Conservation (phyloP, 176 grass and related monocot species). For the Pontederia paniculata region DNA sequence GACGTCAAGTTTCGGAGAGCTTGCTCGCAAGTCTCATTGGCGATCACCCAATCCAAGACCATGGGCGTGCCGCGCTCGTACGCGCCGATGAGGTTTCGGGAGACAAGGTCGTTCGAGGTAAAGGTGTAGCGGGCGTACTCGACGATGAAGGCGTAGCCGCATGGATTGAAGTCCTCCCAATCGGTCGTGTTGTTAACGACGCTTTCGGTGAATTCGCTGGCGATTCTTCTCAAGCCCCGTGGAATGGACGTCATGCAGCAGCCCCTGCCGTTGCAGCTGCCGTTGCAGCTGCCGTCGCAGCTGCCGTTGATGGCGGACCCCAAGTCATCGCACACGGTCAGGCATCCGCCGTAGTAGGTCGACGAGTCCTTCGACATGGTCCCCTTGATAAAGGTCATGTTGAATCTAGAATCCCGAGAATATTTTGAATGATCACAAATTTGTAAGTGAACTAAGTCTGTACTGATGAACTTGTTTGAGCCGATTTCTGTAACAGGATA, state of each 20-base stretch:
- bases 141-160: slow-evolving; percentile 50
- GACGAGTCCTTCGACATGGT: slow-evolving; percentile 9
- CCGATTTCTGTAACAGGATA: too few relatives aligned
- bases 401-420: too few relatives aligned
- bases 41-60: neutral
- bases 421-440: too few relatives aligned
- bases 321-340: slow-evolving; percentile 1
- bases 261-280: too few relatives aligned
- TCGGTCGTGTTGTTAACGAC: too few relatives aligned
- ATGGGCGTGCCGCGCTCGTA: neutral
- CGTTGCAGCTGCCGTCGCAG: slow-evolving; percentile 54
- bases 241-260: slow-evolving; percentile 64
- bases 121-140: slow-evolving; percentile 46
- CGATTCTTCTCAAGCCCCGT: slow-evolving; percentile 25
- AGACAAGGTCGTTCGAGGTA: slow-evolving; percentile 32
- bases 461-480: too few relatives aligned
- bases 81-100: slow-evolving; percentile 8
- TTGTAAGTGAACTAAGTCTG: too few relatives aligned
- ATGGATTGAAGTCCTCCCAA: slow-evolving; percentile 13
- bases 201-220: slow-evolving; percentile 27
- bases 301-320: slow-evolving; percentile 22
- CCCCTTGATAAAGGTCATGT: slow-evolving; percentile 26
- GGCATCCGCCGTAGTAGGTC: slow-evolving; percentile 31
- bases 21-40: neutral
- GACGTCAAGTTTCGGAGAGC: neutral